phyloP scores from a whole-genome alignment of 305 asterid species.

The Fraxinus platypoda region DNA sequence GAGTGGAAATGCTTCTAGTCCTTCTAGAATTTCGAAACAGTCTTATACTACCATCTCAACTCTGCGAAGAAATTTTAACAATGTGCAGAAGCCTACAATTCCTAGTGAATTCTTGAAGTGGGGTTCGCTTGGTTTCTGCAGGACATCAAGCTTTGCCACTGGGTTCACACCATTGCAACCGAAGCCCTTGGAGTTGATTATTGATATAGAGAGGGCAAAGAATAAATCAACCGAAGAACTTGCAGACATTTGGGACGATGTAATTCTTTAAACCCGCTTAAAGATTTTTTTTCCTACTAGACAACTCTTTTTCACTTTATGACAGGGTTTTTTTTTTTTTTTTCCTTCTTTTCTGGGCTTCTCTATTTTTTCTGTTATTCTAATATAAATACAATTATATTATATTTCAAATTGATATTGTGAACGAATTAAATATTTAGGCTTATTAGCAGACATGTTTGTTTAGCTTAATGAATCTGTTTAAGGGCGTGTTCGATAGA shows the following conservation, averaged over 20 bases:
- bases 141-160: slow-evolving; percentile 71
- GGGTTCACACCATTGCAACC: slow-evolving; percentile 74
- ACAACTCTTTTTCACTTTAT: background rate
- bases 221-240: slow-evolving; percentile 68
- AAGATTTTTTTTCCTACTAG: background rate
- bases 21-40: slow-evolving; percentile 25
- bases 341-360: background rate
- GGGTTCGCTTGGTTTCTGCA: slow-evolving; percentile 47
- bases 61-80: slow-evolving; percentile 30
- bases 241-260: slow-evolving; percentile 91
- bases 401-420: background rate
- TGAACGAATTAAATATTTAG: background rate
- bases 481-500: too few species aligned
- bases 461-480: background rate
- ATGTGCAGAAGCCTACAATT: slow-evolving; percentile 28
- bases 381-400: background rate
- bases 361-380: background rate
- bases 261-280: slow-evolving; percentile 30
- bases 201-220: slow-evolving; percentile 75
- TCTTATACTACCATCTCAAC: slow-evolving; percentile 27
- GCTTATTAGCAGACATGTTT: background rate
- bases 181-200: slow-evolving; percentile 69
- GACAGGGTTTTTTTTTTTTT: background rate
- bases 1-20: slow-evolving; percentile 26
- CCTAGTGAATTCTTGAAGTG: slow-evolving; percentile 40